Evolutionary conservation across 305 asterid species (phyloP).

Genomic region (Ilex paraguariensis): DNA sequence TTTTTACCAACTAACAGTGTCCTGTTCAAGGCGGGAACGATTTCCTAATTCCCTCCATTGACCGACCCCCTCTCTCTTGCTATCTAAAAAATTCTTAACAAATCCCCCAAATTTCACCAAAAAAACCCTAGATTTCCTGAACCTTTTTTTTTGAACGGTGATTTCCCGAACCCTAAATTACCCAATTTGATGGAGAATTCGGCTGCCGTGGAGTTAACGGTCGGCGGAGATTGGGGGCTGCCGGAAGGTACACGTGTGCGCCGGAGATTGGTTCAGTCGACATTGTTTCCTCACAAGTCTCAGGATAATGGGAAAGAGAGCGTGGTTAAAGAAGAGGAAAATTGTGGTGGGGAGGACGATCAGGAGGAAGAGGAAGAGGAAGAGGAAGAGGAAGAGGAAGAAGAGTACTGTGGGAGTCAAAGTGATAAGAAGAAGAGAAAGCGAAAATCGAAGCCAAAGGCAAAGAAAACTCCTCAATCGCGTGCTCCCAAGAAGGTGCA

Average conservation of each 20-base stretch:
- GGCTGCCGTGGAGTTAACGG: constrained; percentile 7
- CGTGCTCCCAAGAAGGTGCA: constrained; percentile 28
- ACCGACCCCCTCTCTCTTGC: too few species aligned
- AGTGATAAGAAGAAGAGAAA: constrained; percentile 31
- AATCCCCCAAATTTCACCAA: background rate
- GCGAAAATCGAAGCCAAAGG: constrained; percentile 28
- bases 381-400: too few species aligned
- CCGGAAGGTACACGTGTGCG: constrained; percentile 35
- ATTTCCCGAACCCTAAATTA: constrained; percentile 23
- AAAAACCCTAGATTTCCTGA: constrained; percentile 13
- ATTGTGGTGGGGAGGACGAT: too few species aligned
- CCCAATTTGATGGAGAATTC: constrained; percentile 22
- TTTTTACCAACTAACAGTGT: constrained; percentile 3
- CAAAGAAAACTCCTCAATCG: constrained; percentile 18
- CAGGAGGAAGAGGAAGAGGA: constrained; percentile 3
- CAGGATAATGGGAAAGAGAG: constrained; percentile 13
- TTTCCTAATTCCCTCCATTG: constrained; percentile 13
- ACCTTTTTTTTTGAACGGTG: constrained; percentile 10
- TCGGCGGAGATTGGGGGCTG: too few species aligned
- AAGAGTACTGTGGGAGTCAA: constrained; percentile 36
- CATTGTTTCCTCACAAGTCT: constrained; percentile 48
- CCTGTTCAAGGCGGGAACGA: background rate
- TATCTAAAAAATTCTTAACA: too few species aligned
- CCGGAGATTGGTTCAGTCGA: constrained; percentile 68
- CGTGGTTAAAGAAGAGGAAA: constrained; percentile 25